Base-by-base conservation (phyloP, 73 alveolate species). In the Paramecium primaurelia region DNA sequence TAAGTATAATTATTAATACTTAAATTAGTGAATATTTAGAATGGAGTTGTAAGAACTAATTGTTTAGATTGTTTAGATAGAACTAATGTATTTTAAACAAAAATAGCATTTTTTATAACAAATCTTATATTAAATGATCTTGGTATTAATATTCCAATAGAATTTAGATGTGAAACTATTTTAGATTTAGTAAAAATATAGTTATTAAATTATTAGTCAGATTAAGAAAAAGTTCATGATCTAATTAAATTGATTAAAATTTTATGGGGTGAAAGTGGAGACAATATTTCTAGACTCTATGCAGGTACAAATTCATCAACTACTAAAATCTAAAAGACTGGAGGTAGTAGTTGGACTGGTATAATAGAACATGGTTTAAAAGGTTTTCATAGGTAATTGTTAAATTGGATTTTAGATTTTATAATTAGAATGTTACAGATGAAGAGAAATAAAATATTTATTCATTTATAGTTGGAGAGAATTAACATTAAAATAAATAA, bases 41-140 rank as follows among this genome's bases (percentile, higher is more conserved):
- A 83, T 26, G 99, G 99, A 6, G 97, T 95, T 3, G 94, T 97
- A 16, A 71, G 99, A 92, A 96, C 99, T 0, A 97, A 97, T 80
- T 97, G 99, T 45, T 77, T 97, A 47, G 99, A 97, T 86, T 96
- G 99, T 77, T 94, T 97, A 3, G 99, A 97, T 86, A 95, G 99
- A 89, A 97, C 99, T 20, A 97, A 97, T 91, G 98, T 95, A 11
- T 99, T 96, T 42, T 95, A 97, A 92, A 92, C 92, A 34, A 92
- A 94, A 42, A 92, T 96, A 26, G 97, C 97, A n/a, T 68, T 93
- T 8, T 73, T 86, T 22, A 94, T 90, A 1, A 71, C 96, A 34
- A 75, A 94, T 51, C 68, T 71, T 34, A 83, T 94, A 58, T 73
- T 97, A 20, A 86, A 93, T 26, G 93, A 83, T 59, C 28, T 93